Conservation (phyloP, 441 rosid species). For the Erodium texanum region DNA sequence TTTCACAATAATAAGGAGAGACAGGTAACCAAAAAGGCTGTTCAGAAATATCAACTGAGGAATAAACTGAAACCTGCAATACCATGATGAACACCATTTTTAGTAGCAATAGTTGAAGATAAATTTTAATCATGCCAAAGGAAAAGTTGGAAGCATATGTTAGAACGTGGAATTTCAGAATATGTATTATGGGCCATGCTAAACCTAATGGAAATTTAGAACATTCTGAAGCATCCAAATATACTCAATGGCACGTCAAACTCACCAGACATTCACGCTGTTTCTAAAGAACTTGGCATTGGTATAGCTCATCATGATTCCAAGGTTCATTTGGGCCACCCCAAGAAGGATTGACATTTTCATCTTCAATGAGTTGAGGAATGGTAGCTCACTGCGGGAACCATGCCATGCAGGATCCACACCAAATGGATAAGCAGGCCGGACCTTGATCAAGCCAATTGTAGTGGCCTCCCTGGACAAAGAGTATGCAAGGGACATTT, state of each 20-base stretch:
- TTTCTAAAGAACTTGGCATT: constrained; percentile 68
- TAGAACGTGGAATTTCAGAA: background rate
- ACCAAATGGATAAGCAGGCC: constrained; percentile 77
- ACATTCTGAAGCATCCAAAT: background rate
- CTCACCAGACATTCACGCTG: constrained; percentile 60
- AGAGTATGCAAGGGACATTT: constrained; percentile 4
- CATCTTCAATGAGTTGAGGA: constrained; percentile 93
- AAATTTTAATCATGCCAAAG: background rate
- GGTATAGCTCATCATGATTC: constrained; percentile 68
- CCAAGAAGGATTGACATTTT: constrained; percentile 95
- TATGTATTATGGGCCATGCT: background rate
- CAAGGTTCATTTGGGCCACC: constrained; percentile 96
- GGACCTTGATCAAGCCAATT: constrained; percentile 60
- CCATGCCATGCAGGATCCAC: constrained; percentile 97
- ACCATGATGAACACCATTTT: background rate
- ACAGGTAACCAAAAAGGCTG: constrained; percentile 82
- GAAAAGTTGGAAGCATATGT: background rate
- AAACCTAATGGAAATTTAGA: background rate
- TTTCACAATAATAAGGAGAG: constrained; percentile 71
- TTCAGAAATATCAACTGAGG: constrained; percentile 89
- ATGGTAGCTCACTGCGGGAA: constrained; percentile 76
- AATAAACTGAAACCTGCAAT: constrained; percentile 68
- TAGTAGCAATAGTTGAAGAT: background rate
- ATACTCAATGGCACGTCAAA: background rate
- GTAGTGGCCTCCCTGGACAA: constrained; percentile 73